A percentile compares a stretch with the other conserved stretches of the same genome.
phyloP scores from a whole-genome alignment of 2,329 filamentous ascomycete species.

The Bipolaris oryzae region DNA sequence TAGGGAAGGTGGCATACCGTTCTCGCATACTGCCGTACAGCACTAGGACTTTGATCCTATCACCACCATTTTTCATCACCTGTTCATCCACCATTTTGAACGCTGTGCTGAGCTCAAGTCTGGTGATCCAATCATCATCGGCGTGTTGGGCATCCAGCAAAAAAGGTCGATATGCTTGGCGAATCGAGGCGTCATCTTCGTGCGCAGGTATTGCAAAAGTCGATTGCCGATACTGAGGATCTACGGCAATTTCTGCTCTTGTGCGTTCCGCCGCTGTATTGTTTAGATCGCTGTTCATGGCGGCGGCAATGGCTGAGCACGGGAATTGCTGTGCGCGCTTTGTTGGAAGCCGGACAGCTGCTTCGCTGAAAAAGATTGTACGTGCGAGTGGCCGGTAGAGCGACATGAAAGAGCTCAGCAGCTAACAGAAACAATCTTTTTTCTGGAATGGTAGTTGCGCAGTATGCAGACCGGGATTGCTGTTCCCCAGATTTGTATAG shows the following conservation, averaged over 20 bases:
- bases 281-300: constrained; percentile 33
- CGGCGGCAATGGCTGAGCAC: constrained; percentile 9
- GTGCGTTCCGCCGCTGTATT: constrained; percentile 30
- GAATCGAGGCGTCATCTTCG: constrained; percentile 56
- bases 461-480: neutral
- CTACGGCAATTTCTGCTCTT: constrained; percentile 17
- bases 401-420: neutral
- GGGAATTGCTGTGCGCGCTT: constrained; percentile 1
- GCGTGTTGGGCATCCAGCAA: constrained; percentile 51
- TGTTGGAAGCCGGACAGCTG: neutral
- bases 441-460: no score
- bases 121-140: constrained; percentile 61
- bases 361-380: neutral
- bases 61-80: constrained; percentile 43
- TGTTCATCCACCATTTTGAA: constrained; percentile 59
- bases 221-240: constrained; percentile 18
- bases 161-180: constrained; percentile 63
- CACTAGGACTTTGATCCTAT: constrained; percentile 63
- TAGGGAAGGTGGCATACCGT: constrained; percentile 31
- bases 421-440: neutral
- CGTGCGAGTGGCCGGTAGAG: neutral
- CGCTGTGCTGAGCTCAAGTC: constrained; percentile 61
- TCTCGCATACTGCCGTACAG: constrained; percentile 65
- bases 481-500: no score
- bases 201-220: constrained; percentile 53